phyloP scores from a whole-genome alignment of 1,139 yeast genomes.

The Meyerozyma athensensis region DNA sequence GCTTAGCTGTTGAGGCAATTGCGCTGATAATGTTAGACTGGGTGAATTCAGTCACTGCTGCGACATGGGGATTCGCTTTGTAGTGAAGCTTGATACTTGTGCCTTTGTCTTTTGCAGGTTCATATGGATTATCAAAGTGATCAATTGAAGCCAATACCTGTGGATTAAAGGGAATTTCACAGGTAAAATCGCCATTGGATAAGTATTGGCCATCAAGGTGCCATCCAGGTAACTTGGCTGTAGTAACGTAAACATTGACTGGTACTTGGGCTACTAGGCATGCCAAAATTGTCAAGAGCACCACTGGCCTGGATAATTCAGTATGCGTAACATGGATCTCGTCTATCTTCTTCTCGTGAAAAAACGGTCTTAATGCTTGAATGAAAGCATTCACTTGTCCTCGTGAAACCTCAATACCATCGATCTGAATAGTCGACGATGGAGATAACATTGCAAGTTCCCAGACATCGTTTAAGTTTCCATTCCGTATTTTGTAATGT shows the following conservation, averaged over 20 bases:
- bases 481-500: constrained; percentile 62
- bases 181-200: too few relatives aligned
- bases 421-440: constrained; percentile 14
- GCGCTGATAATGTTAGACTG: constrained; percentile 62
- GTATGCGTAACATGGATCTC: constrained; percentile 12
- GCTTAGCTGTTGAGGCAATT: constrained; percentile 57
- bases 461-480: constrained; percentile 69
- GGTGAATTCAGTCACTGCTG: constrained; percentile 37
- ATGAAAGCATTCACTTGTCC: constrained; percentile 24
- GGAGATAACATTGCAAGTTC: constrained; percentile 24
- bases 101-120: constrained; percentile 35
- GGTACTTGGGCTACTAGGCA: constrained; percentile 28
- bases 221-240: too few relatives aligned
- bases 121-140: constrained; percentile 25
- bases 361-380: constrained; percentile 13
- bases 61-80: constrained; percentile 17
- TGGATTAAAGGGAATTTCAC: not conserved
- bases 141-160: not conserved
- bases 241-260: constrained; percentile 18
- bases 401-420: constrained; percentile 15
- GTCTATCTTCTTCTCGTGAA: constrained; percentile 12
- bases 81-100: constrained; percentile 26
- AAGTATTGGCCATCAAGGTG: too few relatives aligned
- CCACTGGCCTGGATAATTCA: not conserved
- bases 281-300: too few relatives aligned